A percentile compares a stretch with the other conserved stretches of the same genome.
These are phyloP conservation scores for Camellia japonica DNA, from an alignment of 148 eudicot species.

Conservation along the genomic window DNA sequence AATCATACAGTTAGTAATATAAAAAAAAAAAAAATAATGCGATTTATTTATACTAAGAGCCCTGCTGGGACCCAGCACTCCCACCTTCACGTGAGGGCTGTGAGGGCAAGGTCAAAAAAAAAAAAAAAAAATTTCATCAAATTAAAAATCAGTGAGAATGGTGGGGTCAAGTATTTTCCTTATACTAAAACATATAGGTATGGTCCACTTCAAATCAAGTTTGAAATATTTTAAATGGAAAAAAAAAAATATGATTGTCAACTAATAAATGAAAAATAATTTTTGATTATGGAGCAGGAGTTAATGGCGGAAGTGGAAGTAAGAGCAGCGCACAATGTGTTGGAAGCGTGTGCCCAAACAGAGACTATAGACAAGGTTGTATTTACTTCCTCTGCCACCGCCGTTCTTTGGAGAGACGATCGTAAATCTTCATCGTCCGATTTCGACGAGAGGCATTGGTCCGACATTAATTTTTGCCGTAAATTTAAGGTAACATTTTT, in stretches of 20 bases:
- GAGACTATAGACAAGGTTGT: slow-evolving; percentile 63
- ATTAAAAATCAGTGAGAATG: too few relatives aligned
- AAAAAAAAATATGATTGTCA: background rate
- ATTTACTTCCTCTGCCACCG: slow-evolving; percentile 58
- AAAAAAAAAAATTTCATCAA: too few relatives aligned
- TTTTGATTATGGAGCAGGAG: slow-evolving; percentile 36
- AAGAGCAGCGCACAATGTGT: slow-evolving; percentile 66
- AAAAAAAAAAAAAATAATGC: too few relatives aligned
- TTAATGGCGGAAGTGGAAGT: slow-evolving; percentile 58
- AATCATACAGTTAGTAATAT: too few relatives aligned
- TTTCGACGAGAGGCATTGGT: slow-evolving; percentile 63
- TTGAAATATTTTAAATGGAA: too few relatives aligned
- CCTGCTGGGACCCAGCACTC: too few relatives aligned
- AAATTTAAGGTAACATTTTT: slow-evolving; percentile 47
- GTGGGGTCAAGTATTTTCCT: too few relatives aligned
- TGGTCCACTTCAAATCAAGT: too few relatives aligned
- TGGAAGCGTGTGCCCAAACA: slow-evolving; percentile 72
- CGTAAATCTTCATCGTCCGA: slow-evolving; percentile 20
- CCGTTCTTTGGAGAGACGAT: slow-evolving; percentile 60
- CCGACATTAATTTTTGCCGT: slow-evolving; percentile 52
- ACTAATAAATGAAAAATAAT: background rate
- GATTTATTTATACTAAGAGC: too few relatives aligned
- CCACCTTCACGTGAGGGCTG: too few relatives aligned
- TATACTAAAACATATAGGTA: too few relatives aligned
- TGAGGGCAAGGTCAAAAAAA: too few relatives aligned